A percentile compares a stretch with the other conserved stretches of the same genome.
Evolutionary conservation across 495 filamentous ascomycete genomes (phyloP).

Genomic region (Articulospora tetracladia): DNA sequence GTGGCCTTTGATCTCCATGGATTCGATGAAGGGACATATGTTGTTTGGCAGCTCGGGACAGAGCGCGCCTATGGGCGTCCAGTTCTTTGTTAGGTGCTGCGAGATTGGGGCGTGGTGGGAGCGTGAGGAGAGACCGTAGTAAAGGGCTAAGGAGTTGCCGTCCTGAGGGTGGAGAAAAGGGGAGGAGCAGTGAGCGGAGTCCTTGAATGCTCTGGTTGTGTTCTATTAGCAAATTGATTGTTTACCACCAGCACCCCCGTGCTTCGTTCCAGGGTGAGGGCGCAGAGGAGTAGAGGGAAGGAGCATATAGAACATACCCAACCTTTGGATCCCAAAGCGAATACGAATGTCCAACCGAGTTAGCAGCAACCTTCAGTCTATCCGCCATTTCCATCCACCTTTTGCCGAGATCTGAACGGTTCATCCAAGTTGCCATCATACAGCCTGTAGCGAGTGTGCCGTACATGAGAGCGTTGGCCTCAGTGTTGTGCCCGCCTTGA

Average conservation of each 20-base stretch:
- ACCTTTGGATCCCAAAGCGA: background rate
- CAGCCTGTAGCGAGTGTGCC: constrained; percentile 47
- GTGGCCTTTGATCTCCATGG: constrained; percentile 60
- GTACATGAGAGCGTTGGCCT: constrained; percentile 57
- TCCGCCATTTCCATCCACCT: background rate
- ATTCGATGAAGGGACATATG: constrained; percentile 58
- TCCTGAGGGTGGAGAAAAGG: constrained; percentile 28
- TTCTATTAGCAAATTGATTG: background rate
- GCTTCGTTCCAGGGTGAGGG: too few species aligned
- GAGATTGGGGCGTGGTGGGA: background rate
- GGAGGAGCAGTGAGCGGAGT: constrained; percentile 40
- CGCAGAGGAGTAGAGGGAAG: too few species aligned
- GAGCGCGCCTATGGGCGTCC: constrained; percentile 50
- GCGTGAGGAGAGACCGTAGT: background rate
- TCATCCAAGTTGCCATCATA: constrained; percentile 44
- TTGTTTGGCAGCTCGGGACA: constrained; percentile 52
- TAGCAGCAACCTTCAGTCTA: constrained; percentile 23
- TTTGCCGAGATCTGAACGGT: constrained; percentile 28
- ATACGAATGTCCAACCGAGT: background rate
- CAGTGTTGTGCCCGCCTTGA: constrained; percentile 44
- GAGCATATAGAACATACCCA: background rate
- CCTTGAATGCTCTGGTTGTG: constrained; percentile 48
- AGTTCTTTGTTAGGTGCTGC: background rate
- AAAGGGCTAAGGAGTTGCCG: constrained; percentile 3
- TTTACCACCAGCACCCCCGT: too few species aligned